Percentiles rank a stretch among this genome's conserved stretches.
These are phyloP conservation scores for Sclerotinia sclerotiorum DNA, from an alignment of 2,329 filamentous ascomycete species.

Conservation along the genomic window DNA sequence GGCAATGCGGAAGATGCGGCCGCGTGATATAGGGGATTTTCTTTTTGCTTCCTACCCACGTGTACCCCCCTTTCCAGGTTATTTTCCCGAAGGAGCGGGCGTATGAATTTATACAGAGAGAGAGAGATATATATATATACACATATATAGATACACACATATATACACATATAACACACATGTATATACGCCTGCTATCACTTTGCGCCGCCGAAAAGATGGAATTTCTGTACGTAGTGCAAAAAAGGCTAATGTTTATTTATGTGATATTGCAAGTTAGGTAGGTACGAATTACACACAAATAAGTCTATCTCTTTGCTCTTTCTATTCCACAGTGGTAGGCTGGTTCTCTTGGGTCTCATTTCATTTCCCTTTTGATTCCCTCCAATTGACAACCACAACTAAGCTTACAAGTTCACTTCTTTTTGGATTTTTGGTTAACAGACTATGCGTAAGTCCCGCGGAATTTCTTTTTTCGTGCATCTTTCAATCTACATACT, in stretches of 20 bases:
- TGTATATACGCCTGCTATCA: no score
- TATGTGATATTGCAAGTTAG: not conserved
- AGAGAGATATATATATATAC: no score
- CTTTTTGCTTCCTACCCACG: no score
- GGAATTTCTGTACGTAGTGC: no score
- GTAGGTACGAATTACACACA: not conserved
- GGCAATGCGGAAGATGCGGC: not conserved
- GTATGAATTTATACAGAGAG: no score
- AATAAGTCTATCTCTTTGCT: not conserved
- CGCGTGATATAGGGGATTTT: not conserved
- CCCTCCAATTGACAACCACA: not conserved
- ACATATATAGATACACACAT: no score
- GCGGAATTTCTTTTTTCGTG: no score
- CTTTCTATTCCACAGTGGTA: not conserved
- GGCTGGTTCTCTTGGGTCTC: not conserved
- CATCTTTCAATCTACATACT: not conserved
- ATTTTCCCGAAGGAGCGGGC: not conserved
- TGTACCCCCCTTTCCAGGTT: not conserved
- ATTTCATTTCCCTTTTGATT: not conserved
- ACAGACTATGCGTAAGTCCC: not conserved
- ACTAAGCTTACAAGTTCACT: not conserved
- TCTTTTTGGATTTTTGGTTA: conserved; percentile 17
- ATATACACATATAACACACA: no score
- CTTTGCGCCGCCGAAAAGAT: no score
- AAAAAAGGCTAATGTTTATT: not conserved